These are phyloP conservation scores for Crithidia bombi DNA, from an alignment of 208 protist species.

Conservation along the genomic window DNA sequence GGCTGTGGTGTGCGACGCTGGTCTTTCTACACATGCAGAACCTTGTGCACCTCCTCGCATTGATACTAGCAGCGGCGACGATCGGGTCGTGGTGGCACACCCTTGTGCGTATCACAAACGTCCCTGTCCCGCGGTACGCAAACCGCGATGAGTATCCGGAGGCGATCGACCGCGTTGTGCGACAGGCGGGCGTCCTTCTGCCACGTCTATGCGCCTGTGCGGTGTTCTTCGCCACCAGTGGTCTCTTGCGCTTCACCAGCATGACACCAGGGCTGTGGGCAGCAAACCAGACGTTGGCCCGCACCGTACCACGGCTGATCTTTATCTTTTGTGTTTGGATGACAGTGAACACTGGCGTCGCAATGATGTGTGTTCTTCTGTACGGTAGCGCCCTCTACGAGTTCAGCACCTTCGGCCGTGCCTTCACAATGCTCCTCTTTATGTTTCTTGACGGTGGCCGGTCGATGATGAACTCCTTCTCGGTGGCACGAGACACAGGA, in stretches of 20 bases:
- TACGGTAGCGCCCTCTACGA: constrained; percentile 23
- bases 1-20: constrained; percentile 13
- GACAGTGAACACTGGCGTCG: constrained; percentile 10
- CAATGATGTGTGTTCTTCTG: constrained; percentile 18
- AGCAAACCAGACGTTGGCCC: constrained; percentile 3
- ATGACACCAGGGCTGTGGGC: constrained; percentile 25
- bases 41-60: constrained; percentile 15
- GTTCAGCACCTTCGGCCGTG: constrained; percentile 14
- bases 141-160: constrained; percentile 15
- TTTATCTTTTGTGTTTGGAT: constrained; percentile 15
- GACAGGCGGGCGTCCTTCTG: constrained; percentile 6
- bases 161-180: constrained; percentile 8
- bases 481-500: constrained; percentile 8
- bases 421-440: constrained; percentile 21
- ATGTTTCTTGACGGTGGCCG: constrained; percentile 21
- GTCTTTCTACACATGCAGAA: constrained; percentile 27
- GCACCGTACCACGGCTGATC: constrained; percentile 12
- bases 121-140: not conserved
- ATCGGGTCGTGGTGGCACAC: constrained; percentile 25
- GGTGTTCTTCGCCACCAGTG: constrained; percentile 15
- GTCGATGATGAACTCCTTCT: constrained; percentile 11
- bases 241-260: constrained; percentile 15
- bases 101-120: not conserved
- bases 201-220: constrained; percentile 14
- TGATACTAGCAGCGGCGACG: constrained; percentile 4